Percentiles rank a stretch among this genome's conserved stretches.
Evolutionary conservation across 106 monocot species (phyloP).

Genomic region (Ottelia alismoides): DNA sequence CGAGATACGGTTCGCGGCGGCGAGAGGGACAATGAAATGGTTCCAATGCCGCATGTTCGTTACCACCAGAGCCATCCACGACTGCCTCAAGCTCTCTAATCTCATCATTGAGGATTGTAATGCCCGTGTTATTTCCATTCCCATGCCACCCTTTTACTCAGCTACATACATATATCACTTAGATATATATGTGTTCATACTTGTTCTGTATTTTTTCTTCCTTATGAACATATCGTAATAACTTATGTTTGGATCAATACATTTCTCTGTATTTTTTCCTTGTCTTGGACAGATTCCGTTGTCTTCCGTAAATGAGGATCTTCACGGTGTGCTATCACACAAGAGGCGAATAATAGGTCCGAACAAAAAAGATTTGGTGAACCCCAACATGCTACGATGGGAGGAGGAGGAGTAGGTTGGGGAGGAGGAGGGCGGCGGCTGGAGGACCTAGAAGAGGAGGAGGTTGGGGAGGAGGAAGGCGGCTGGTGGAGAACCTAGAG

Average conservation of each 20-base stretch:
- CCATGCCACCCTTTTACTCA: background rate
- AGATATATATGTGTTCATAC: background rate
- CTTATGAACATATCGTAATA: too few relatives aligned
- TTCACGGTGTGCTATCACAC: slow-evolving; percentile 45
- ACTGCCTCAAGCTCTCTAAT: slow-evolving; percentile 91
- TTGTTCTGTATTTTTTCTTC: too few relatives aligned
- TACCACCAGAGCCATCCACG: slow-evolving; percentile 83
- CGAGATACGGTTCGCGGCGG: slow-evolving; percentile 67
- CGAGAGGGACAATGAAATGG: slow-evolving; percentile 81
- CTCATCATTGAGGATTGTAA: slow-evolving; percentile 96
- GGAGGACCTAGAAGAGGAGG: too few relatives aligned
- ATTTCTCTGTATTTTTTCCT: too few relatives aligned
- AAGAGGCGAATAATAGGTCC: slow-evolving; percentile 84
- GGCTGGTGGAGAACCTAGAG: too few relatives aligned
- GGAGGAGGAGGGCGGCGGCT: too few relatives aligned
- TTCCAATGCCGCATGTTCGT: slow-evolving; percentile 97
- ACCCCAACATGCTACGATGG: slow-evolving; percentile 83
- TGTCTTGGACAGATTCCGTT: slow-evolving; percentile 95
- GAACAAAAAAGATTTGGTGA: slow-evolving; percentile 96
- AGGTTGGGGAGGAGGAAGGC: too few relatives aligned
- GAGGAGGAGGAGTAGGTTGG: too few relatives aligned
- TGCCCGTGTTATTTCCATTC: slow-evolving; percentile 40
- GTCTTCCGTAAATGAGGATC: slow-evolving; percentile 84
- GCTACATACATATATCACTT: background rate
- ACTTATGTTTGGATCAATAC: too few relatives aligned